These are phyloP conservation scores for Terfezia boudieri DNA, from an alignment of 495 filamentous ascomycete genomes.

Conservation along the genomic window DNA sequence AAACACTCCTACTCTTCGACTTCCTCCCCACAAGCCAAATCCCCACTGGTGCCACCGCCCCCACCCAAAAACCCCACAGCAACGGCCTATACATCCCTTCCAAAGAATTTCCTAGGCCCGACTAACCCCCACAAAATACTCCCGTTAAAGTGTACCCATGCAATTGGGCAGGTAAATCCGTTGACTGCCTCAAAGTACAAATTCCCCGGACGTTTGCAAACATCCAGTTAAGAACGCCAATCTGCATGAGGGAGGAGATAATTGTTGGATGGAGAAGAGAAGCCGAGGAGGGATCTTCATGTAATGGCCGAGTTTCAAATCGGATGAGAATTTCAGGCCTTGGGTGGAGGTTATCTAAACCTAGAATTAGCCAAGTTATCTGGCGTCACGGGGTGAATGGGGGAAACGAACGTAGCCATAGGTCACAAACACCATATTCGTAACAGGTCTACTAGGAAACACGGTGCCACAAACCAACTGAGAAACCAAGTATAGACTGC, in stretches of 20 bases:
- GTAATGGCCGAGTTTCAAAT: conserved; percentile 75
- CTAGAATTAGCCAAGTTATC: not conserved
- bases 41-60: conserved; percentile 42
- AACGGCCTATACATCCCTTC: conserved; percentile 44
- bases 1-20: conserved; percentile 22
- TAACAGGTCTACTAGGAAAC: conserved; percentile 62
- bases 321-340: conserved; percentile 66
- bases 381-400: no score
- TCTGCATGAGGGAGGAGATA: conserved; percentile 57
- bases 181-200: conserved; percentile 60
- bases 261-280: conserved; percentile 63
- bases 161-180: conserved; percentile 71
- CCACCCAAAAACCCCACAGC: conserved; percentile 57
- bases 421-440: conserved; percentile 76
- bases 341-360: conserved; percentile 54
- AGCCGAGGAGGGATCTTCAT: conserved; percentile 79
- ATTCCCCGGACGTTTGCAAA: conserved; percentile 50
- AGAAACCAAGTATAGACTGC: conserved; percentile 59
- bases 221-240: conserved; percentile 76
- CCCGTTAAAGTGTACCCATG: conserved; percentile 75
- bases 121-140: conserved; percentile 78
- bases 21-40: conserved; percentile 34
- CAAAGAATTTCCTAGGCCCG: conserved; percentile 57
- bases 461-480: conserved; percentile 57
- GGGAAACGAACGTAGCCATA: conserved; percentile 31